A percentile compares a stretch with the other conserved stretches of the same genome.
These are phyloP conservation scores for Daldinia concentrica DNA, from an alignment of 495 filamentous ascomycete genomes.

Conservation along the genomic window DNA sequence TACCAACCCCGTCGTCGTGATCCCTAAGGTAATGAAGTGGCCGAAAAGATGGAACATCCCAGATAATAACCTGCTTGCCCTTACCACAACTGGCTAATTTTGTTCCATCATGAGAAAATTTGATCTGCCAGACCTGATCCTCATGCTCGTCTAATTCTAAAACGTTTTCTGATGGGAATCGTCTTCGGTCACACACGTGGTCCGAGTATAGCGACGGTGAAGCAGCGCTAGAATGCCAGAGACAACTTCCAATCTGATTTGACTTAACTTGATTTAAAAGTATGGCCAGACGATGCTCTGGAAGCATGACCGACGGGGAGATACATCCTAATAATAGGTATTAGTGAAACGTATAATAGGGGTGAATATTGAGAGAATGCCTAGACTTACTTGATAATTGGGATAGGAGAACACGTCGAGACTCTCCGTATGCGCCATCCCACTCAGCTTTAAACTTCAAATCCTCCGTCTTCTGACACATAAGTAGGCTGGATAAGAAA, in stretches of 20 bases:
- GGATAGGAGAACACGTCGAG: slow-evolving; percentile 78
- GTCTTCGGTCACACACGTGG: slow-evolving; percentile 80
- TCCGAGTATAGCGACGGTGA: slow-evolving; percentile 89
- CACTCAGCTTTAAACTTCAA: slow-evolving; percentile 83
- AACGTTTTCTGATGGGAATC: slow-evolving; percentile 76
- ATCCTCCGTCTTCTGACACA: slow-evolving; percentile 83
- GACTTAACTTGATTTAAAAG: slow-evolving; percentile 85
- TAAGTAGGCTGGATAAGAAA: slow-evolving; percentile 86
- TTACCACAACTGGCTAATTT: slow-evolving; percentile 83
- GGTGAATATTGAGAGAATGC: slow-evolving; percentile 2
- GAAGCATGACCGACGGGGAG: slow-evolving; percentile 98
- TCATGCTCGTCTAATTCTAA: slow-evolving; percentile 75
- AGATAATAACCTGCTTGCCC: slow-evolving; percentile 80
- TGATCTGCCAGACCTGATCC: slow-evolving; percentile 89
- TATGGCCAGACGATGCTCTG: slow-evolving; percentile 86
- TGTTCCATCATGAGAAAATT: slow-evolving; percentile 89
- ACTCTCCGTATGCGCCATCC: slow-evolving; percentile 84
- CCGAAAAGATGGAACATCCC: slow-evolving; percentile 76
- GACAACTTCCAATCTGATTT: slow-evolving; percentile 80
- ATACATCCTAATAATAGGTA: slow-evolving; percentile 72
- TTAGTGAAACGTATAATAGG: slow-evolving; percentile 17
- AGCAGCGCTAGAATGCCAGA: slow-evolving; percentile 85
- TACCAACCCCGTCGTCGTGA: slow-evolving; percentile 73
- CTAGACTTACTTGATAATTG: slow-evolving; percentile 79
- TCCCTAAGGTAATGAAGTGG: slow-evolving; percentile 70